These are phyloP conservation scores for Anthostomella pinea DNA, from an alignment of 2,329 filamentous ascomycete species.

Conservation along the genomic window DNA sequence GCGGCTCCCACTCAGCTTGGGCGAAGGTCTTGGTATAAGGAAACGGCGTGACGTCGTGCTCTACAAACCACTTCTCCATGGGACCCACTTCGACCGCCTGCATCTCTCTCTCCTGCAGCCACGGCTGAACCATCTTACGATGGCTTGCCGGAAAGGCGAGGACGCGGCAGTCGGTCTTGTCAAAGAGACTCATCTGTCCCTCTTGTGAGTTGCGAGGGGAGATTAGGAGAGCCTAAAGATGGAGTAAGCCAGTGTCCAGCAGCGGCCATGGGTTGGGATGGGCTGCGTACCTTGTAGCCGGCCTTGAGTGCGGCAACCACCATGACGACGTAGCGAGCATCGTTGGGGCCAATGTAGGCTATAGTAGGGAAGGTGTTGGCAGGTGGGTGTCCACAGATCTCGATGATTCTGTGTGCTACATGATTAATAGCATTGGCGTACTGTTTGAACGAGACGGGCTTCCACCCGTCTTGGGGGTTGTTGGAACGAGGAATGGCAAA, in stretches of 20 bases:
- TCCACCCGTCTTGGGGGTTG: constrained; percentile 40
- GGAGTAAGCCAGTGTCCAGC: not conserved
- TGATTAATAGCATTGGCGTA: constrained; percentile 41
- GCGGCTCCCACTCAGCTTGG: constrained; percentile 40
- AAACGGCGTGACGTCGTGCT: constrained; percentile 32
- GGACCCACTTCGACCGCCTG: constrained; percentile 33
- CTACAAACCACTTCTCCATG: constrained; percentile 35
- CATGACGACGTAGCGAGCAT: constrained; percentile 28
- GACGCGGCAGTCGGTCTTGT: constrained; percentile 40
- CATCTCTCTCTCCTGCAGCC: constrained; percentile 39
- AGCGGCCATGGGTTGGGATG: not conserved
- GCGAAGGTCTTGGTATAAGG: constrained; percentile 42
- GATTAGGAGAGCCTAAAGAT: constrained; percentile 38
- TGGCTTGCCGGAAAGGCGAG: constrained; percentile 34
- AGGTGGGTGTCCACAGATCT: constrained; percentile 25
- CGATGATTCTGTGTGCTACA: constrained; percentile 34
- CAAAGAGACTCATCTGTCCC: constrained; percentile 43
- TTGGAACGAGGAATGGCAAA: constrained; percentile 35
- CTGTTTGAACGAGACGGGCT: constrained; percentile 34
- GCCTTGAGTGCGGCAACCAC: constrained; percentile 26
- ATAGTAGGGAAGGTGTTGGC: constrained; percentile 35
- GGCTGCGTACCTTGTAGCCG: constrained; percentile 31
- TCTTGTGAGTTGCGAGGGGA: constrained; percentile 45
- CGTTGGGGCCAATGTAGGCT: constrained; percentile 43
- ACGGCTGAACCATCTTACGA: constrained; percentile 33